phyloP scores from a whole-genome alignment of 2,329 filamentous ascomycete genomes.

The Aspergillus sp. region DNA sequence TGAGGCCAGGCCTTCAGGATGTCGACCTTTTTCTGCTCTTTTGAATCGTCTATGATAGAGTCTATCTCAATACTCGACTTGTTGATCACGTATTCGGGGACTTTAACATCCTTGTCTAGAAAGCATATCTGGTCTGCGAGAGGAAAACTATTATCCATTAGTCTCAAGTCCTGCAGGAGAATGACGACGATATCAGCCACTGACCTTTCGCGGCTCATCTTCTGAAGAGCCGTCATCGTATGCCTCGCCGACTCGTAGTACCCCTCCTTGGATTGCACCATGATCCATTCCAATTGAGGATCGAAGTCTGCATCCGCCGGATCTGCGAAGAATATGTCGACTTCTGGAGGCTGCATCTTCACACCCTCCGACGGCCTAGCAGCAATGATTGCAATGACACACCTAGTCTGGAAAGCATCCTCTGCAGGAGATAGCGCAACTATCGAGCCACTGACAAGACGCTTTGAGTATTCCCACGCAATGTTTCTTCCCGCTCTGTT shows the following conservation, averaged over 20 bases:
- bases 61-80: conserved; percentile 58
- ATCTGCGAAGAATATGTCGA: conserved; percentile 75
- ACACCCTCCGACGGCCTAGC: conserved; percentile 68
- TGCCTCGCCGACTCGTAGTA: conserved; percentile 81
- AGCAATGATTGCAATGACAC: conserved; percentile 73
- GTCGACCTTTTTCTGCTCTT: conserved; percentile 53
- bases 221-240: conserved; percentile 73
- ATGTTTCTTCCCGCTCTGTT: conserved; percentile 68
- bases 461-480: conserved; percentile 67
- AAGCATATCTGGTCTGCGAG: conserved; percentile 49
- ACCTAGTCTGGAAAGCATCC: conserved; percentile 67
- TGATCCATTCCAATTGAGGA: conserved; percentile 70
- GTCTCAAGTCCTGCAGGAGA: neutral
- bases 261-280: conserved; percentile 74
- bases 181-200: conserved; percentile 5
- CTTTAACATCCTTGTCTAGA: conserved; percentile 44
- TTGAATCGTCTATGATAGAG: conserved; percentile 42
- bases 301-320: conserved; percentile 68
- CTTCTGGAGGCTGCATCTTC: conserved; percentile 67
- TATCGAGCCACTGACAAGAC: conserved; percentile 59
- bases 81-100: conserved; percentile 58
- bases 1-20: conserved; percentile 61
- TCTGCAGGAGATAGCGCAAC: conserved; percentile 58
- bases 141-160: conserved; percentile 45
- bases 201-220: conserved; percentile 59